phyloP scores from a whole-genome alignment of 768 basidiomycete species.

The Rossbeevera mucosa region DNA sequence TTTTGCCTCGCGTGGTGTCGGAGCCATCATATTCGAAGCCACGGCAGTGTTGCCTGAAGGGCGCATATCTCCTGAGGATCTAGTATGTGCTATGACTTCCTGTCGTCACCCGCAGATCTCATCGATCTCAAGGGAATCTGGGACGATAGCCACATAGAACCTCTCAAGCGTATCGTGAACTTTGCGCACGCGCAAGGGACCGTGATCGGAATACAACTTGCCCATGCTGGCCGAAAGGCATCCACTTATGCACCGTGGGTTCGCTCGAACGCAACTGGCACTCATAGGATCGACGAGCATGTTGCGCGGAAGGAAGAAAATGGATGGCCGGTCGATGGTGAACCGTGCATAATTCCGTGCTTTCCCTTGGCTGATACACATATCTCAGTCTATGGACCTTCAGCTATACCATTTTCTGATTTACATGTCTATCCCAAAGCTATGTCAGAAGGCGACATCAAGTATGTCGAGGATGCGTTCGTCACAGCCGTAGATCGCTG shows the following conservation, averaged over 20 bases:
- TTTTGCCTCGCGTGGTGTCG: slow-evolving; percentile 67
- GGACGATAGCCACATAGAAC: slow-evolving; percentile 69
- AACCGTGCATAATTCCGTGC: slow-evolving; percentile 1
- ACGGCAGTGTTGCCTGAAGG: slow-evolving; percentile 71
- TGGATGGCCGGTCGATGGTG: slow-evolving; percentile 70
- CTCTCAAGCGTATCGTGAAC: slow-evolving; percentile 65
- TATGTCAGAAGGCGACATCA: slow-evolving; percentile 52
- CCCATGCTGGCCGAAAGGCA: slow-evolving; percentile 71
- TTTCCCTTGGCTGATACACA: not conserved
- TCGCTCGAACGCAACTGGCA: slow-evolving; percentile 32
- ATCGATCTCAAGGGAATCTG: slow-evolving; percentile 51
- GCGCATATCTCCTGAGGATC: slow-evolving; percentile 72
- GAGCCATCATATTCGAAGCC: slow-evolving; percentile 70
- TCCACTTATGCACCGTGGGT: slow-evolving; percentile 70
- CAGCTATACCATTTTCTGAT: slow-evolving; percentile 49
- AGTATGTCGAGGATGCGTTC: slow-evolving; percentile 58
- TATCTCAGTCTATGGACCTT: slow-evolving; percentile 56
- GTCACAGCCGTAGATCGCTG: slow-evolving; percentile 48
- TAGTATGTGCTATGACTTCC: slow-evolving; percentile 39
- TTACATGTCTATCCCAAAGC: slow-evolving; percentile 53
- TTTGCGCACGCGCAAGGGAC: slow-evolving; percentile 69
- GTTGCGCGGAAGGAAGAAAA: slow-evolving; percentile 47
- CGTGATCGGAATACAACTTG: slow-evolving; percentile 73
- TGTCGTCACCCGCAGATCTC: not conserved
- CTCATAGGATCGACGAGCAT: slow-evolving; percentile 26